phyloP scores from a whole-genome alignment of 306 rosid genomes.

The Lupinus albus region DNA sequence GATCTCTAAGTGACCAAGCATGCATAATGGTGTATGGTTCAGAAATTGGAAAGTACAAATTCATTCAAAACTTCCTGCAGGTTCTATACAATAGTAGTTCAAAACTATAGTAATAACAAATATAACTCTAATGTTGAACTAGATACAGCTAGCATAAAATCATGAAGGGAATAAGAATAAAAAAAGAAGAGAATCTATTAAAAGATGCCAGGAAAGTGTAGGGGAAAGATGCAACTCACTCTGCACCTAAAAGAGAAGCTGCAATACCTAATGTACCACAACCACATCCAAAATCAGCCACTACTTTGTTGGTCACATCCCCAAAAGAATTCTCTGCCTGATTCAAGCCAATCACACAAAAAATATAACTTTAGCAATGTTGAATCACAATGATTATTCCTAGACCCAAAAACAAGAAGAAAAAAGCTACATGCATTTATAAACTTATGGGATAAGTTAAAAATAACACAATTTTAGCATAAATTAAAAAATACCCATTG shows the following conservation, averaged over 20 bases:
- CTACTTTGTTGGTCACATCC: constrained; percentile 80
- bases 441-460: no score
- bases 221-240: constrained; percentile 59
- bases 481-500: constrained; percentile 7
- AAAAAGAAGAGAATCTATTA: constrained; percentile 6
- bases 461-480: no score
- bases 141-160: not conserved
- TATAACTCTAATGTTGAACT: not conserved
- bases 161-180: not conserved
- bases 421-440: not conserved
- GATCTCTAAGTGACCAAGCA: constrained; percentile 1
- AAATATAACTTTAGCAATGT: constrained; percentile 35
- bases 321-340: constrained; percentile 96
- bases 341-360: not conserved
- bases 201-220: constrained; percentile 4
- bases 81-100: constrained; percentile 9
- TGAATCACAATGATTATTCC: constrained; percentile 14
- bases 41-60: constrained; percentile 17
- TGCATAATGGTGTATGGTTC: not conserved
- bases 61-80: constrained; percentile 11
- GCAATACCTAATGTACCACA: constrained; percentile 90
- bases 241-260: constrained; percentile 83
- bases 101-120: constrained; percentile 9
- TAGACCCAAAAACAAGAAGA: not conserved
- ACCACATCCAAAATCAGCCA: constrained; percentile 97